These are phyloP conservation scores for Russula earlei DNA, from an alignment of 768 basidiomycete species.

Conservation along the genomic window DNA sequence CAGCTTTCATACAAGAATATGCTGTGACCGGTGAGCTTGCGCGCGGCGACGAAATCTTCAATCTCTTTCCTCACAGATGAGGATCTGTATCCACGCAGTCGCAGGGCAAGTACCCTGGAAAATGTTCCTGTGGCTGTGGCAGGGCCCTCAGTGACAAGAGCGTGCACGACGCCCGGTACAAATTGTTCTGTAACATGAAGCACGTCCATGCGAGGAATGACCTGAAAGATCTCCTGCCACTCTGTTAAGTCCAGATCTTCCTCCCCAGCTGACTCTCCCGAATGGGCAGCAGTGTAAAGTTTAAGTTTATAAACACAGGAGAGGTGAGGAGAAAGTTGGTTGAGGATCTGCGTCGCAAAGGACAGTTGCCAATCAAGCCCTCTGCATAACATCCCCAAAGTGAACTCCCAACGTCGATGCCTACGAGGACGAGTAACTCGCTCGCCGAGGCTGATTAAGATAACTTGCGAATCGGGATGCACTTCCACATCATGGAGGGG, in stretches of 20 bases:
- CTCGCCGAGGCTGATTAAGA: neutral
- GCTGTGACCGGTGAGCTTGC: neutral
- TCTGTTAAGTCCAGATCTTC: neutral
- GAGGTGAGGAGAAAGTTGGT: neutral
- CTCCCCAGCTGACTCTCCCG: neutral
- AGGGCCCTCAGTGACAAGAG: neutral
- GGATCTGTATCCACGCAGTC: neutral
- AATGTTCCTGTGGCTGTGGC: neutral
- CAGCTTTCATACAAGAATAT: neutral
- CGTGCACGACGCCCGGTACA: neutral
- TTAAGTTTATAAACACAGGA: neutral
- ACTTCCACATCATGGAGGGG: neutral
- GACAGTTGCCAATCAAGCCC: neutral
- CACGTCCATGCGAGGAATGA: neutral
- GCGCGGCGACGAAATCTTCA: neutral
- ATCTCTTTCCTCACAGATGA: neutral
- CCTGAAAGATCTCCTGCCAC: neutral
- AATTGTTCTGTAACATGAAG: neutral
- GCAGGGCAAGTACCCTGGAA: neutral
- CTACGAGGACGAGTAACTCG: too few species aligned
- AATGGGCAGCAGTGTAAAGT: neutral
- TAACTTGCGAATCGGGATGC: fast-evolving
- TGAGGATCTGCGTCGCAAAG: neutral
- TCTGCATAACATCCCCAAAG: too few species aligned
- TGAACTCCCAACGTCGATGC: too few species aligned